phyloP scores from a whole-genome alignment of 768 basidiomycete genomes.

The Paxillus involutus region DNA sequence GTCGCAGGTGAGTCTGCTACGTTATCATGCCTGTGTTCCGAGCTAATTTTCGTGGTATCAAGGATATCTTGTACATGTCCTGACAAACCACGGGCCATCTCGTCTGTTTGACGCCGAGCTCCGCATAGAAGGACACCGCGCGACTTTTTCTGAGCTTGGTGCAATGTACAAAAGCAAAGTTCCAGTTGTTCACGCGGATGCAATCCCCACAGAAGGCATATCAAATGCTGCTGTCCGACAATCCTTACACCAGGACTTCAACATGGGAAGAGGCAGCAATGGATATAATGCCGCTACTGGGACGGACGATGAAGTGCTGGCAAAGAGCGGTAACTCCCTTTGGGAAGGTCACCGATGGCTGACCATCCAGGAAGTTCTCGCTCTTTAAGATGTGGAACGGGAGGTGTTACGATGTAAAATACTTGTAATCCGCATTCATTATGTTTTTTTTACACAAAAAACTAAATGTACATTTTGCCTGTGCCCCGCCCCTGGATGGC shows the following conservation, averaged over 20 bases:
- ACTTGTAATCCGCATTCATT: too few species aligned
- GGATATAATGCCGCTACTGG: neutral
- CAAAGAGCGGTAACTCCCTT: neutral
- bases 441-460: too few species aligned
- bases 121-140: conserved; percentile 4
- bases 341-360: conserved; percentile 11
- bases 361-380: conserved; percentile 7
- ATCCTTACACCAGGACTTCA: neutral
- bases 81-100: conserved; percentile 3
- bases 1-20: conserved; percentile 8
- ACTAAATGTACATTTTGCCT: too few species aligned
- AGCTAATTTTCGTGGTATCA: neutral
- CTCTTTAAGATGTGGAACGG: neutral
- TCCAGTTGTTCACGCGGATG: neutral
- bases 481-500: too few species aligned
- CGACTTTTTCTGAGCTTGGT: neutral
- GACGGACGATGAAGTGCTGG: neutral
- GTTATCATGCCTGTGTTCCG: neutral
- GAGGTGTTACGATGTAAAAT: too few species aligned
- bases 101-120: neutral
- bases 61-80: conserved; percentile 5
- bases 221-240: neutral
- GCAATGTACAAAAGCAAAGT: neutral
- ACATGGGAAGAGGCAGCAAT: neutral
- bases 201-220: conserved; percentile 1